Conservation (phyloP, 768 basidiomycete genomes). For the Suillus tomentosus region DNA sequence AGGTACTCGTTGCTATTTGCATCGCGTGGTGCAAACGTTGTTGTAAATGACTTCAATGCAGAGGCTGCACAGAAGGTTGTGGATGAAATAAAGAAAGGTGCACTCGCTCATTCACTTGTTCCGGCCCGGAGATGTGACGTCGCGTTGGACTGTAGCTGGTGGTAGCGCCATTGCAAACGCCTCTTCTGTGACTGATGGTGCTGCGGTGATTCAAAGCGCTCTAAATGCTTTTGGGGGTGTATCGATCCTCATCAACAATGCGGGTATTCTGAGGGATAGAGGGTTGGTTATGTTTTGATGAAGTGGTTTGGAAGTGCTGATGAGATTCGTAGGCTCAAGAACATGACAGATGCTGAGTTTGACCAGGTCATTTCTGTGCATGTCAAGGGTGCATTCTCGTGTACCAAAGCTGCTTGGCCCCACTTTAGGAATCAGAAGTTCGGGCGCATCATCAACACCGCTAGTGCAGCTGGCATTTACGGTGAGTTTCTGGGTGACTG, state of each 20-base stretch:
- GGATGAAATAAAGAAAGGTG: constrained; percentile 82
- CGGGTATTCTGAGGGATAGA: constrained; percentile 84
- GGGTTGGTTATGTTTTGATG: constrained; percentile 46
- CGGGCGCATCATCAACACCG: constrained; percentile 92
- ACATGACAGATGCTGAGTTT: constrained; percentile 95
- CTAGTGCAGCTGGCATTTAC: constrained; percentile 92
- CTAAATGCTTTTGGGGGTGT: constrained; percentile 82
- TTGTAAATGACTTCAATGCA: constrained; percentile 92
- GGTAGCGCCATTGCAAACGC: constrained; percentile 88
- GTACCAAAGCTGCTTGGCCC: constrained; percentile 95
- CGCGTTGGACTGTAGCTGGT: constrained; percentile 54
- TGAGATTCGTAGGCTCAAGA: constrained; percentile 72
- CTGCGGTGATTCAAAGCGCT: constrained; percentile 83
- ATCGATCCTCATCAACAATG: constrained; percentile 94
- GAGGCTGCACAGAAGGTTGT: constrained; percentile 91
- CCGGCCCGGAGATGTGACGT: constrained; percentile 8
- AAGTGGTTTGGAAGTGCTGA: constrained; percentile 3
- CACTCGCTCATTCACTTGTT: constrained; percentile 23
- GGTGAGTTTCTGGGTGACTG: constrained; percentile 46
- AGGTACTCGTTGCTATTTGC: constrained; percentile 93
- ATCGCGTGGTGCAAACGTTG: constrained; percentile 89
- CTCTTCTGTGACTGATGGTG: constrained; percentile 85
- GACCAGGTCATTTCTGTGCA: constrained; percentile 89
- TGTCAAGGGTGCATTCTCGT: constrained; percentile 89
- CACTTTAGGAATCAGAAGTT: constrained; percentile 94